phyloP scores from a whole-genome alignment of 2,329 filamentous ascomycete species.

The Penicillium hesseltinei region DNA sequence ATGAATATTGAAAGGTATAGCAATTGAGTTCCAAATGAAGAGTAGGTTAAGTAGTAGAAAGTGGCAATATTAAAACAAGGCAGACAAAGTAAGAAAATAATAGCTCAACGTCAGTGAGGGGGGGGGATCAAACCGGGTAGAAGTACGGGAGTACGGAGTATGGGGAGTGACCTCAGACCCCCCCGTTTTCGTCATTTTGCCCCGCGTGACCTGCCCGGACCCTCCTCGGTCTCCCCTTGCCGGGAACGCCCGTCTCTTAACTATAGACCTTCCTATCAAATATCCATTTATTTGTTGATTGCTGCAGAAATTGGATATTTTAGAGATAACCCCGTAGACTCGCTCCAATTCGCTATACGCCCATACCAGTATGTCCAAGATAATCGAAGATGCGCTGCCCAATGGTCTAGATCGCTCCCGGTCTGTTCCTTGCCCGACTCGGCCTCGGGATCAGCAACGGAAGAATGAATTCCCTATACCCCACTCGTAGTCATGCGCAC shows the following conservation, averaged over 20 bases:
- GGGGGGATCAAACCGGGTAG: slow-evolving; percentile 18
- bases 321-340: not conserved
- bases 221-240: slow-evolving; percentile 16
- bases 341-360: not conserved
- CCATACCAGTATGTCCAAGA: not conserved
- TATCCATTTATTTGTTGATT: not conserved
- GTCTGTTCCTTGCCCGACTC: slow-evolving; percentile 1
- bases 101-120: slow-evolving; percentile 17
- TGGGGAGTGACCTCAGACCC: slow-evolving; percentile 15
- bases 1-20: not conserved
- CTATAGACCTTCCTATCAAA: not conserved
- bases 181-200: slow-evolving; percentile 24
- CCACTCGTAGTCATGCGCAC: slow-evolving; percentile 12
- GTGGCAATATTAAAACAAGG: slow-evolving; percentile 1
- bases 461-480: slow-evolving; percentile 11
- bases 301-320: not conserved
- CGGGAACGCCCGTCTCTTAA: slow-evolving; percentile 12
- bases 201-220: slow-evolving; percentile 20
- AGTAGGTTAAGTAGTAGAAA: not conserved
- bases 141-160: slow-evolving; percentile 26
- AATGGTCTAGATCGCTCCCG: slow-evolving; percentile 5
- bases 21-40: slow-evolving; percentile 2
- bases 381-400: not conserved
- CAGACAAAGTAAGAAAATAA: not conserved
- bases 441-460: slow-evolving; percentile 12